phyloP scores from a whole-genome alignment of 441 rosid species.

The Gossypium laxum region DNA sequence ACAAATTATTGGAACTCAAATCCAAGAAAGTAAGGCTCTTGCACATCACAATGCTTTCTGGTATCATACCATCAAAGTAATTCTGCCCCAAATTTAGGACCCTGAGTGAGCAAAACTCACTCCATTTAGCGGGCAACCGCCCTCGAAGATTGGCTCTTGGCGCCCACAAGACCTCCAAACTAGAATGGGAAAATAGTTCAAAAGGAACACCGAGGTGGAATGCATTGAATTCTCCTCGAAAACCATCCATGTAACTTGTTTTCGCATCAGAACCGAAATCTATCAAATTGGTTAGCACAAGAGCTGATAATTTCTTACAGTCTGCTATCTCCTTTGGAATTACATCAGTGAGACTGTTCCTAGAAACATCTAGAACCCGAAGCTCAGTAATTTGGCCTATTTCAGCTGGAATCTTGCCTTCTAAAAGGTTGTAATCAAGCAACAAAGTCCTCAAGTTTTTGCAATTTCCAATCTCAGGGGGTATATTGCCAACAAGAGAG shows the following conservation, averaged over 20 bases:
- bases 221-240: constrained; percentile 48
- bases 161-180: constrained; percentile 54
- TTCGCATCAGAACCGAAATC: constrained; percentile 19
- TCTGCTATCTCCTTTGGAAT: constrained; percentile 43
- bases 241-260: constrained; percentile 12
- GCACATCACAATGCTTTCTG: constrained; percentile 34
- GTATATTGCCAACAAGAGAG: constrained; percentile 29
- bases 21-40: constrained; percentile 51
- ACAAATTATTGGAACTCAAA: constrained; percentile 47
- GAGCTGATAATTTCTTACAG: constrained; percentile 39
- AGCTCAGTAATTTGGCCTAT: constrained; percentile 48
- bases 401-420: constrained; percentile 47
- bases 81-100: constrained; percentile 50
- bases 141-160: constrained; percentile 60
- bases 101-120: constrained; percentile 38
- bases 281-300: constrained; percentile 42
- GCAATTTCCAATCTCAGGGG: constrained; percentile 45
- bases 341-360: constrained; percentile 40
- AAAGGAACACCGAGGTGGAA: constrained; percentile 38
- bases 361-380: constrained; percentile 55
- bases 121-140: constrained; percentile 38
- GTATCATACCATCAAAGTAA: constrained; percentile 30
- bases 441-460: constrained; percentile 36
- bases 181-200: constrained; percentile 30
- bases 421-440: constrained; percentile 48